Conservation (phyloP, 2,329 filamentous ascomycete species). For the Pseudogymnoascus sp. region DNA sequence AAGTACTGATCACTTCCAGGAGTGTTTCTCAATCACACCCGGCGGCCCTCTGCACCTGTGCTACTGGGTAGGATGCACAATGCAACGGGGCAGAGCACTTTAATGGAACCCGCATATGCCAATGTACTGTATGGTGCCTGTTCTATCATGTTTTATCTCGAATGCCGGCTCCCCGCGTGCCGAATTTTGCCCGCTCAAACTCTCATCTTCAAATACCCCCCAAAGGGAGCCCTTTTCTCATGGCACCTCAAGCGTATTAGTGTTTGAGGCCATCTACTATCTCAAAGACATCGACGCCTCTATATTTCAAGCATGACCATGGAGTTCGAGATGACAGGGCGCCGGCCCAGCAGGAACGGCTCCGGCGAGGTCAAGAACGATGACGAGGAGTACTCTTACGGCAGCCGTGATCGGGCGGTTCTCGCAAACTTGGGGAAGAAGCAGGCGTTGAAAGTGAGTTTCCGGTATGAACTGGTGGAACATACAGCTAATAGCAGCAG, state of each 20-base stretch:
- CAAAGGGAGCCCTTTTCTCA: neutral
- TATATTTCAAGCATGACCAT: neutral
- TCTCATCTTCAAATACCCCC: conserved; percentile 2
- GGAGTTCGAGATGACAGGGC: conserved; percentile 4
- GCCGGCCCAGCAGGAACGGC: neutral
- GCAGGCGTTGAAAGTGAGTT: conserved; percentile 19
- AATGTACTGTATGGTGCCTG: neutral
- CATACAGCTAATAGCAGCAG: conserved; percentile 12
- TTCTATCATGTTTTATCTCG: conserved; percentile 1
- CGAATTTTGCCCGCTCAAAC: neutral
- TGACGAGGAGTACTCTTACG: conserved; percentile 20
- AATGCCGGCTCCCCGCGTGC: conserved; percentile 1
- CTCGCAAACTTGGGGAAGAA: conserved; percentile 23
- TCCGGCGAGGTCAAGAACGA: neutral
- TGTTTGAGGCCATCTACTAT: neutral
- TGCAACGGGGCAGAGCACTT: neutral
- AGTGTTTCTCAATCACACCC: conserved; percentile 1
- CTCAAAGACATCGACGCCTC: neutral
- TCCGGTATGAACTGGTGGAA: neutral
- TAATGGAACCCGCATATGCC: neutral
- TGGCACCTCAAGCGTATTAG: conserved; percentile 4
- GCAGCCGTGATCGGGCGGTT: conserved; percentile 19
- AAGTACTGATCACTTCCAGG: conserved; percentile 1
- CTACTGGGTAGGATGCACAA: neutral
- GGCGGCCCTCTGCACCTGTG: neutral